Conservation (phyloP, 139 green algal species). For the Nannochloris sp. region DNA sequence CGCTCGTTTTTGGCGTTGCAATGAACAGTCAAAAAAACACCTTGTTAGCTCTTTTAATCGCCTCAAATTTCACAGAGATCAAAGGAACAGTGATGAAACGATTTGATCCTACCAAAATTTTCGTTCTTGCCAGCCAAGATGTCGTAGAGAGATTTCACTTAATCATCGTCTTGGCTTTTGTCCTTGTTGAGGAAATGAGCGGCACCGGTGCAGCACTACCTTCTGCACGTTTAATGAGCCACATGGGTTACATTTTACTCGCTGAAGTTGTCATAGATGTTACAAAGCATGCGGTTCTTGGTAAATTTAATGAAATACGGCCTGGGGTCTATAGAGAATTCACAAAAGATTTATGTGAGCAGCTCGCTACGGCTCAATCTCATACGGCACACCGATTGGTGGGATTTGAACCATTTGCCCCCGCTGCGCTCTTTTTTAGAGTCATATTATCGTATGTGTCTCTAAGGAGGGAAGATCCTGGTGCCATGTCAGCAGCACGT, state of each 20-base stretch:
- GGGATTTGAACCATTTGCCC: conserved; percentile 63
- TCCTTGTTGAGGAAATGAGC: conserved; percentile 76
- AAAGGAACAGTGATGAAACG: conserved; percentile 77
- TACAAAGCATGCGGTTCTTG: conserved; percentile 82
- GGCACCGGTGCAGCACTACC: conserved; percentile 15
- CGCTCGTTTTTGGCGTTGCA: conserved; percentile 67
- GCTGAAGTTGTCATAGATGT: conserved; percentile 71
- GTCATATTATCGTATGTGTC: conserved; percentile 19
- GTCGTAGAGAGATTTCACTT: conserved; percentile 85
- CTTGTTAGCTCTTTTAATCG: conserved; percentile 78
- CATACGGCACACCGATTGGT: conserved; percentile 54
- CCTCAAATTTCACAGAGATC: conserved; percentile 86
- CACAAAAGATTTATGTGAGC: conserved; percentile 65
- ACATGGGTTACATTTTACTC: conserved; percentile 33
- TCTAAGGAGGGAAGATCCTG: background rate
- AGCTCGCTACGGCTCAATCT: conserved; percentile 39
- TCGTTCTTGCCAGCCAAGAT: conserved; percentile 63
- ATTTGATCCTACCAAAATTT: conserved; percentile 54
- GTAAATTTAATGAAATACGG: conserved; percentile 83
- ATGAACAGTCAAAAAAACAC: conserved; percentile 71
- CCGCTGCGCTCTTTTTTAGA: conserved; percentile 57
- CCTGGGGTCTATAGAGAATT: conserved; percentile 77
- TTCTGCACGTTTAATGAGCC: conserved; percentile 30
- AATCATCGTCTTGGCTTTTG: conserved; percentile 65
- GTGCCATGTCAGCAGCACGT: background rate